Conservation (phyloP, 2,329 filamentous ascomycete genomes). For the Pezicula neosporulosa region DNA sequence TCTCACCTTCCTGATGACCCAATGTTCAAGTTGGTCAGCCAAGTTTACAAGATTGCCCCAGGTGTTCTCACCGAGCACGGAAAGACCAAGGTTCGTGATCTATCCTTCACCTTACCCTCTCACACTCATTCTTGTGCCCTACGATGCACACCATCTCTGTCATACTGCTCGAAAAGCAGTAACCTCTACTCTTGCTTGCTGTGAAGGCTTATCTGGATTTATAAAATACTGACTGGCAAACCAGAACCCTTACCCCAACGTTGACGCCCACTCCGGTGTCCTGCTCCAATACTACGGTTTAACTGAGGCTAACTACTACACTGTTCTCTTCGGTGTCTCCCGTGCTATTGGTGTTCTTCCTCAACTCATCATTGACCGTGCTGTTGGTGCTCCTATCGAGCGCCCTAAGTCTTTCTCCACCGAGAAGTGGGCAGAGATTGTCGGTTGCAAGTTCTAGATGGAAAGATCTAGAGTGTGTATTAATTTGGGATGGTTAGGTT, state of each 20-base stretch:
- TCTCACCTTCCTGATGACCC: constrained; percentile 4
- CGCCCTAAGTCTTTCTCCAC: constrained; percentile 99
- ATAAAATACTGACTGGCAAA: neutral
- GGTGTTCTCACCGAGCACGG: constrained; percentile 98
- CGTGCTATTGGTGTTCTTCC: constrained; percentile 97
- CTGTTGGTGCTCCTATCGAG: constrained; percentile 95
- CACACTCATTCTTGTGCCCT: constrained; percentile 69
- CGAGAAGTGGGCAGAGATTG: constrained; percentile 91
- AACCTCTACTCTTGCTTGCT: neutral
- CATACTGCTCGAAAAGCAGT: constrained; percentile 16
- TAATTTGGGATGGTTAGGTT: neutral
- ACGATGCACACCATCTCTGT: constrained; percentile 48
- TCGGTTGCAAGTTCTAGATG: constrained; percentile 77
- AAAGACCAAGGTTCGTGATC: constrained; percentile 76
- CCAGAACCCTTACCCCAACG: constrained; percentile 92
- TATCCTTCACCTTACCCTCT: neutral
- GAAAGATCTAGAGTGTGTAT: neutral
- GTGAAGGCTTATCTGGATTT: constrained; percentile 41
- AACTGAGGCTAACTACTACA: constrained; percentile 99
- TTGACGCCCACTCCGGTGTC: constrained; percentile 98
- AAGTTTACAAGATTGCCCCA: constrained; percentile 99
- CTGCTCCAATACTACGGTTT: constrained; percentile 99
- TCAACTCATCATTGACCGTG: constrained; percentile 99
- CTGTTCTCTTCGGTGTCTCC: constrained; percentile 97
- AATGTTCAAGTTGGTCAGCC: constrained; percentile 94